These are phyloP conservation scores for Strobilomyces echinocephalus DNA, from an alignment of 768 basidiomycete genomes.

Conservation along the genomic window DNA sequence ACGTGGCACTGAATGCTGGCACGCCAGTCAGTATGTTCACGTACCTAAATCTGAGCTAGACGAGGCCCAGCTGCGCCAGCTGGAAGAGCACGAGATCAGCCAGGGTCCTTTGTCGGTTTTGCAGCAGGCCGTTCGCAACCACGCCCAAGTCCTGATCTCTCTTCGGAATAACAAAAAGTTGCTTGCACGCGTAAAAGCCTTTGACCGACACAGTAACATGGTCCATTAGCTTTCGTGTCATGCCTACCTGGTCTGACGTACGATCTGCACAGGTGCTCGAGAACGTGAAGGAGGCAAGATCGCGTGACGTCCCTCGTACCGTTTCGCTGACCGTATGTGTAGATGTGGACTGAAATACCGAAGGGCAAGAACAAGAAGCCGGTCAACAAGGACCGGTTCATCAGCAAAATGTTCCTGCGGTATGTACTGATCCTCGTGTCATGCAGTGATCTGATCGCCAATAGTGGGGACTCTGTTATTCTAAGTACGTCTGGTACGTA, in stretches of 20 bases:
- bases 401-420: constrained; percentile 99
- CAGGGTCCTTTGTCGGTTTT: constrained; percentile 95
- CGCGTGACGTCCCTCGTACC: background rate
- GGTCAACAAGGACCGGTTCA: constrained; percentile 98
- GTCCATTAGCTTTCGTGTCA: constrained; percentile 39
- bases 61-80: constrained; percentile 90
- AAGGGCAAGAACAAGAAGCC: constrained; percentile 99
- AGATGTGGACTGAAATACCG: constrained; percentile 99
- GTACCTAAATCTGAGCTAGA: constrained; percentile 96
- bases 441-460: constrained; percentile 10
- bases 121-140: constrained; percentile 96
- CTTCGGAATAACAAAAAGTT: constrained; percentile 98
- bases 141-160: constrained; percentile 95
- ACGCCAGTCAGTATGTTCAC: constrained; percentile 86
- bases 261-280: constrained; percentile 70
- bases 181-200: constrained; percentile 92
- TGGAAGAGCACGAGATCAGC: constrained; percentile 98
- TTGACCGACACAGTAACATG: constrained; percentile 99
- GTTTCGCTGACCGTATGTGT: constrained; percentile 12
- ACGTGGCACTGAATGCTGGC: constrained; percentile 5
- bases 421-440: constrained; percentile 31
- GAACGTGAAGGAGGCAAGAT: constrained; percentile 90
- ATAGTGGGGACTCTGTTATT: constrained; percentile 91
- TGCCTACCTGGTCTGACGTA: constrained; percentile 5
- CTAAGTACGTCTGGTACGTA: constrained; percentile 59